Evolutionary conservation across 768 basidiomycete species (phyloP), one percentile per base, ranked within the genome.

Genomic region (Rubroboletus pulcherrimus): DNA sequence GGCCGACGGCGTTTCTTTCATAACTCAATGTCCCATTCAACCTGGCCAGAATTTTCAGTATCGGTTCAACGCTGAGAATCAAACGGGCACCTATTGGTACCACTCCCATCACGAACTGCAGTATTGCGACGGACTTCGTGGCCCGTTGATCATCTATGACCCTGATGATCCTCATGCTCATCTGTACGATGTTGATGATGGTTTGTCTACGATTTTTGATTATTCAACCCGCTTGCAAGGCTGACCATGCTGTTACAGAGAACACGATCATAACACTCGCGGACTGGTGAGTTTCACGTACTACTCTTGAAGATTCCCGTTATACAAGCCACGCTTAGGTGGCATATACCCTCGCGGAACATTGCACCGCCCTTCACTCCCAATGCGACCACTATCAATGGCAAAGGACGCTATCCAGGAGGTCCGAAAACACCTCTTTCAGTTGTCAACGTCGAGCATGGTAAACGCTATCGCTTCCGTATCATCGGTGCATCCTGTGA

Each of bases 71-170:
- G 64, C 64, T 42, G 50, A 62, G 15, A 63, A 69, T 30, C 75
- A 78, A 53, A 66, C 75, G 2, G 80, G 79, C 7, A 80, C 77
- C 0, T 81, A 70, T 53, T 81, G 79, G 79, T 79, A 78, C 47
- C 78, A 79, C 54, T 76, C 75, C 26, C 78, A 79, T 56, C 58
- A 72, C 30, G 56, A 55, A 5, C 60, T 66, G 14, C 77, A 78
- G 60, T 71, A 69, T 24, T 77, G 78, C 43, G 77, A 78, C 37
- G 75, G 77, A 15, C 63, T 75, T 26, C 71, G 75, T 17, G 77
- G 78, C 15, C 68, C 76, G 0, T 54, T 80, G 40, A 65, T 80
- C 9, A 71, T 80, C 31, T 80, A 79, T 55, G 78, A 80, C 63
- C 75, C 76, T 17, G 31, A 72, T 14, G 79, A 81, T 56, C 80